A percentile compares a stretch with the other conserved stretches of the same genome.
Evolutionary conservation across 2,329 filamentous ascomycete genomes (phyloP).

Genomic region (Didymellaceae sp.): DNA sequence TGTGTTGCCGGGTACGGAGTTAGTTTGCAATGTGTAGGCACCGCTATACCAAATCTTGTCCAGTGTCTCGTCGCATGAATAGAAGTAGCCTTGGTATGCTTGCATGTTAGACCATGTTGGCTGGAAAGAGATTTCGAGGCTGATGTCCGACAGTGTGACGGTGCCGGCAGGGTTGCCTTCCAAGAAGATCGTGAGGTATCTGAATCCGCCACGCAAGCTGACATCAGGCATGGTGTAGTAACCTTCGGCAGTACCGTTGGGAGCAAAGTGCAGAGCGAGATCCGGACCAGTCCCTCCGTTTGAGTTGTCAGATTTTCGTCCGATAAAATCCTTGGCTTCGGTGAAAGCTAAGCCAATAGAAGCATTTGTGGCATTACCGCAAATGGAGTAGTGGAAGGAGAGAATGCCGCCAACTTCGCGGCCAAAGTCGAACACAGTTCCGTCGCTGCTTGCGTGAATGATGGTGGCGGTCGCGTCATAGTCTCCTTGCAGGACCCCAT

Average conservation of each 20-base stretch:
- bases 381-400: constrained; percentile 55
- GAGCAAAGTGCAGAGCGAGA: constrained; percentile 56
- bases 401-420: constrained; percentile 64
- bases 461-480: neutral
- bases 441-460: neutral
- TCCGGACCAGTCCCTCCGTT: constrained; percentile 49
- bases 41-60: constrained; percentile 65
- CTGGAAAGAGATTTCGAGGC: constrained; percentile 56
- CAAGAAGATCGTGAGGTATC: constrained; percentile 59
- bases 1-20: constrained; percentile 43
- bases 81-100: constrained; percentile 49
- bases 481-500: neutral
- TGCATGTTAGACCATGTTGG: constrained; percentile 57
- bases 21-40: constrained; percentile 51
- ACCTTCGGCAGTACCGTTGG: constrained; percentile 44
- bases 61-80: constrained; percentile 51
- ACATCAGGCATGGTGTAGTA: constrained; percentile 54
- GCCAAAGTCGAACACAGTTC: constrained; percentile 63
- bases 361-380: constrained; percentile 45
- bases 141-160: constrained; percentile 49
- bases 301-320: constrained; percentile 52
- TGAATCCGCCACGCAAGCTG: constrained; percentile 59
- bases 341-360: constrained; percentile 51
- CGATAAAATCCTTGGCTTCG: constrained; percentile 53
- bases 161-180: constrained; percentile 45